Base-by-base conservation (phyloP, 2,329 filamentous ascomycete species). In the Trichoderma semiorbis region DNA sequence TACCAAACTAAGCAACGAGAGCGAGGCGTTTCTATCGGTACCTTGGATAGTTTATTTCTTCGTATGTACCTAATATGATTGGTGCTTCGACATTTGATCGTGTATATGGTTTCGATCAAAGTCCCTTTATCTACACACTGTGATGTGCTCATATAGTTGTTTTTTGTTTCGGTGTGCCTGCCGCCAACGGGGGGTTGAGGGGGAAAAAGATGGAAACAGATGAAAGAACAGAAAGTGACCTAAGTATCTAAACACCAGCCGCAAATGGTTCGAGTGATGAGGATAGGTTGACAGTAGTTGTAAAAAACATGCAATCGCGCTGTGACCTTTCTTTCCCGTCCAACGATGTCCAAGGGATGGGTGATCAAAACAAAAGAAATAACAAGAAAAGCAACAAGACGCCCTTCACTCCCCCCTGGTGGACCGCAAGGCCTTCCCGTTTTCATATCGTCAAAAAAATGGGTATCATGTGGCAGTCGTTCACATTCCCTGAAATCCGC, bases 401-500 rank as follows among this genome's bases (percentile, higher is more conserved):
- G 68, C 68, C 60, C 39, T 28, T 34, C 39, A 50, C 47, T 50
- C 57, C 57, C 53, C 18, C 66, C 53, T 39, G 39, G 39, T 43
- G 21, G 66, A 64, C 66, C 66, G 30, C 64, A 70, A 69, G 24
- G 68, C 68, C 63, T 36, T 50, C 58, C 58, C 53, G 68, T 60
- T 21, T 66, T 72, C 36, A 74, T 78, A 74, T 79, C 77, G 74
- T 78, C 74, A 78, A 75, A 75, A 78, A 77, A 77, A 73, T 80
- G 81, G 81, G 81, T 83, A 83, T 82, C 80, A 81, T 78, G 78
- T 76, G 75, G 75, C 73, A 75, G 75, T 77, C 79, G 72, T 76
- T 82, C 74, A 84, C 80, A 83, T 82, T 73, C 81, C 81, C 76
- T 83, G 82, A 76, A 83, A 83, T 75, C 80, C 80, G 74, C 82